These are phyloP conservation scores for Candida parachauliodes DNA, from an alignment of 805 yeast genomes.

Conservation along the genomic window DNA sequence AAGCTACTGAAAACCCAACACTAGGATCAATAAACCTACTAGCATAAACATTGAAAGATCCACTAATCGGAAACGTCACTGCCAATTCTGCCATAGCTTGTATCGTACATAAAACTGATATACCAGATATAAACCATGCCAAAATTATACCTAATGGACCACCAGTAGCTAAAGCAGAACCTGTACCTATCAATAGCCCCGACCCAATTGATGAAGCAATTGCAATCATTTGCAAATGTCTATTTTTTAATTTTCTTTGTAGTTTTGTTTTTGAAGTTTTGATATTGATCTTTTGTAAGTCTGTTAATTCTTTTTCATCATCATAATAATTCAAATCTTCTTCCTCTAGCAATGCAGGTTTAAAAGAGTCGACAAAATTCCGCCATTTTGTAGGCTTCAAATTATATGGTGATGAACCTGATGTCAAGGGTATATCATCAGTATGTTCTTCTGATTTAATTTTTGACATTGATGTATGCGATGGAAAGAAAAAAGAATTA, in stretches of 20 bases:
- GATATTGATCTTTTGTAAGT: constrained; percentile 37
- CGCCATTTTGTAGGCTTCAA: constrained; percentile 26
- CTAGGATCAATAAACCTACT: constrained; percentile 65
- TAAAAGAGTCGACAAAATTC: constrained; percentile 48
- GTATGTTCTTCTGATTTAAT: not conserved
- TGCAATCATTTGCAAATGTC: constrained; percentile 43
- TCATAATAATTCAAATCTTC: constrained; percentile 19
- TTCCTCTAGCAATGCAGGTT: constrained; percentile 22
- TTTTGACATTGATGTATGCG: no score
- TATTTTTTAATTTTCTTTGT: constrained; percentile 27
- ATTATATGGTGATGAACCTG: constrained; percentile 3
- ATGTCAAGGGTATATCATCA: constrained; percentile 1
- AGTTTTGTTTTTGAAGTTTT: constrained; percentile 38
- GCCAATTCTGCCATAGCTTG: constrained; percentile 48
- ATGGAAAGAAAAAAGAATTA: no score
- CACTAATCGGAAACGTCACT: constrained; percentile 40
- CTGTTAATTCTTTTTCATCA: constrained; percentile 23
- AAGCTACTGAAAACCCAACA: constrained; percentile 68
- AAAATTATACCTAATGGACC: constrained; percentile 40
- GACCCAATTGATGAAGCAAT: constrained; percentile 43
- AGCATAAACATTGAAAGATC: constrained; percentile 50
- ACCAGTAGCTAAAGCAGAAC: constrained; percentile 33
- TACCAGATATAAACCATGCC: constrained; percentile 36
- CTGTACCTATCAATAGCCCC: constrained; percentile 41
- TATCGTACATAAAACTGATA: constrained; percentile 34